Conservation (phyloP, 768 basidiomycete genomes). For the Collybia mongolica region DNA sequence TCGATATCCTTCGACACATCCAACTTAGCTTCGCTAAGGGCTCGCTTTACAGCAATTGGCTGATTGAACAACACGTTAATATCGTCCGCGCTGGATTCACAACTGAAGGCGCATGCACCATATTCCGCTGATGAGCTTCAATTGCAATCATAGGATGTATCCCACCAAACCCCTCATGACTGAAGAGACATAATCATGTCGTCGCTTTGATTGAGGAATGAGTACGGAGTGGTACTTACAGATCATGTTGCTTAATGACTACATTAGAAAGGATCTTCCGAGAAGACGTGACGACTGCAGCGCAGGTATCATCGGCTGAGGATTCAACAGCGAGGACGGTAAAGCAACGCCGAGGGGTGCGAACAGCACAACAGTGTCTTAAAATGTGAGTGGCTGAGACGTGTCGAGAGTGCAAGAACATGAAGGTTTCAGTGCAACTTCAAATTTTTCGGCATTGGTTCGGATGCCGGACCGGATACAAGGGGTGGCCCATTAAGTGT, state of each 20-base stretch:
- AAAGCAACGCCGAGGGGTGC: slow-evolving; percentile 32
- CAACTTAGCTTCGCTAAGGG: slow-evolving; percentile 65
- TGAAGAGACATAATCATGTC: slow-evolving; percentile 20
- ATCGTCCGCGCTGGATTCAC: background rate
- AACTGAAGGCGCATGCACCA: slow-evolving; percentile 41
- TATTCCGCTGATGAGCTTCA: slow-evolving; percentile 72
- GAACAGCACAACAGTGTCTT: background rate
- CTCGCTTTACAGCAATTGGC: slow-evolving; percentile 72
- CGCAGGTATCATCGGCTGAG: slow-evolving; percentile 94
- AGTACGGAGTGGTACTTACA: slow-evolving; percentile 35
- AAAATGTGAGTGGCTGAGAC: background rate
- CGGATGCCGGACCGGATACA: too few species aligned
- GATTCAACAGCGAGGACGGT: slow-evolving; percentile 80
- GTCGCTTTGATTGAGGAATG: background rate
- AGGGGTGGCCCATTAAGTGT: too few species aligned
- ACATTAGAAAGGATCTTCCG: slow-evolving; percentile 79
- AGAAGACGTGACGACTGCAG: slow-evolving; percentile 75
- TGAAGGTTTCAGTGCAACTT: background rate
- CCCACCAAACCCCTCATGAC: slow-evolving; percentile 63
- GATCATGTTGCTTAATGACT: slow-evolving; percentile 75
- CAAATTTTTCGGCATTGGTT: too few species aligned
- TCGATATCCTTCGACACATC: slow-evolving; percentile 61
- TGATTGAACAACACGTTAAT: slow-evolving; percentile 22
- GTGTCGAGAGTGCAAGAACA: background rate
- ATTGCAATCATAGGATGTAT: slow-evolving; percentile 82